These are phyloP conservation scores for Daldinia bambusicola DNA, from an alignment of 495 filamentous ascomycete genomes.

Conservation along the genomic window DNA sequence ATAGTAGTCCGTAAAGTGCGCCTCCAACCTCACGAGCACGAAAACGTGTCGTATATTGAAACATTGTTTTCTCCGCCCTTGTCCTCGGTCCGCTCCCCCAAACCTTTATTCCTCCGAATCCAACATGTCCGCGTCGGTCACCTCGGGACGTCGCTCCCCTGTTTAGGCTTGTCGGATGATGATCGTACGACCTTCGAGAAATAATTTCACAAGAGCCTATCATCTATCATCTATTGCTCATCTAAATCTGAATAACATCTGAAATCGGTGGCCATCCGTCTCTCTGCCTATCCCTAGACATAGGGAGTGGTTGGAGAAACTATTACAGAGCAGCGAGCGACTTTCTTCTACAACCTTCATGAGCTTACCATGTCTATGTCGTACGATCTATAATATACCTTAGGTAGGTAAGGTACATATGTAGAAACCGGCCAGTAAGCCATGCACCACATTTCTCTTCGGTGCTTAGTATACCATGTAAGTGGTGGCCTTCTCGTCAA, in stretches of 20 bases:
- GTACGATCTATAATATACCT: not conserved
- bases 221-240: not conserved
- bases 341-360: not conserved
- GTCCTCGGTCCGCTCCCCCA: conserved; percentile 7
- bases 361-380: not conserved
- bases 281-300: not conserved
- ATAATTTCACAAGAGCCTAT: not conserved
- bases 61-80: conserved; percentile 9
- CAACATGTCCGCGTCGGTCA: conserved; percentile 4
- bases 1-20: not conserved
- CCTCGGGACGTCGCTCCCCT: conserved; percentile 17
- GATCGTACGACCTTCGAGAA: conserved; percentile 25
- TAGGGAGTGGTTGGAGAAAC: not conserved
- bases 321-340: not conserved
- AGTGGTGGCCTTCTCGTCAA: not conserved
- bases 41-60: conserved; percentile 22
- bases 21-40: conserved; percentile 18
- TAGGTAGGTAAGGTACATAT: not conserved
- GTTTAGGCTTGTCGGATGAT: conserved; percentile 29
- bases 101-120: conserved; percentile 7
- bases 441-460: not conserved
- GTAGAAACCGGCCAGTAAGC: not conserved
- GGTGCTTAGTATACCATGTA: not conserved
- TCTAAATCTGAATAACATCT: not conserved
- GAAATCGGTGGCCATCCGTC: not conserved